These are phyloP conservation scores for Sideroxylon spinosum DNA, from an alignment of 179 eudicot genomes.

Conservation along the genomic window DNA sequence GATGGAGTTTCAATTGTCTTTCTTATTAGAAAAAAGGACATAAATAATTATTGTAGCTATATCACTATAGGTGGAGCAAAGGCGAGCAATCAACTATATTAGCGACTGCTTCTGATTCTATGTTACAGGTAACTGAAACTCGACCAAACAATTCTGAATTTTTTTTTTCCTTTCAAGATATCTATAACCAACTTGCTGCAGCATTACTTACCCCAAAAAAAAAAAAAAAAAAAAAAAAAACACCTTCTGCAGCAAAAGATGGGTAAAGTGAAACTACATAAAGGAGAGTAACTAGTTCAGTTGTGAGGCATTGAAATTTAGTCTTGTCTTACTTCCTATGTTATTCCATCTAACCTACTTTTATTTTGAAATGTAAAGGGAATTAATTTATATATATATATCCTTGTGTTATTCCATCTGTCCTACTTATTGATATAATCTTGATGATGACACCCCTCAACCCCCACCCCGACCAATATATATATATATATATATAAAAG, in stretches of 20 bases:
- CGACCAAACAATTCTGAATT: background rate
- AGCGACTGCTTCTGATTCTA: conserved; percentile 64
- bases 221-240: too few species aligned
- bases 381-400: too few species aligned
- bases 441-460: background rate
- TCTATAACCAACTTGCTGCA: background rate
- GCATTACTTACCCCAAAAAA: background rate
- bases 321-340: background rate
- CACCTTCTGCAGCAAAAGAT: conserved; percentile 4
- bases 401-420: too few species aligned
- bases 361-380: too few species aligned
- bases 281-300: background rate
- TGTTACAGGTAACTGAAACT: conserved; percentile 45
- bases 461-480: too few species aligned
- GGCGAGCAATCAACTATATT: conserved; percentile 93
- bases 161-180: background rate
- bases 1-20: background rate
- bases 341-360: background rate
- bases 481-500: too few species aligned
- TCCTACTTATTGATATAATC: background rate
- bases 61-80: conserved; percentile 70
- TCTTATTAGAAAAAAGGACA: background rate
- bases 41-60: background rate
- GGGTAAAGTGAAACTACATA: background rate
- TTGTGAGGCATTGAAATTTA: background rate